phyloP scores from a whole-genome alignment of 2,329 filamentous ascomycete species.

The Scytalidium sp. region DNA sequence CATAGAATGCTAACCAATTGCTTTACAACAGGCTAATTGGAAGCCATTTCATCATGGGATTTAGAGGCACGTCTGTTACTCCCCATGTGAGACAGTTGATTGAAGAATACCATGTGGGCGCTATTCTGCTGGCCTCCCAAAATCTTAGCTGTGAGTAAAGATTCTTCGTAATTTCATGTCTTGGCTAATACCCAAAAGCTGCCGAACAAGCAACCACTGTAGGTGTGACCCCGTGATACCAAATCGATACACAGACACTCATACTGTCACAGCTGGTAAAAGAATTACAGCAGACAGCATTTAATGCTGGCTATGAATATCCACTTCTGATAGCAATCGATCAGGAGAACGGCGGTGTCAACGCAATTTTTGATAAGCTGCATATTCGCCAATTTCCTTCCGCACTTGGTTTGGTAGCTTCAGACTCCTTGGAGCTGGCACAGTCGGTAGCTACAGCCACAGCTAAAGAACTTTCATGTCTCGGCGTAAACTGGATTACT shows the following conservation, averaged over 20 bases:
- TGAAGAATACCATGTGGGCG: constrained; percentile 77
- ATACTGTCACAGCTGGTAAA: too few relatives aligned
- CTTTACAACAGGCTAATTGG: too few relatives aligned
- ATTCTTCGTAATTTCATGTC: too few relatives aligned
- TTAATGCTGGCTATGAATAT: constrained; percentile 79
- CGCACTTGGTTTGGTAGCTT: constrained; percentile 88
- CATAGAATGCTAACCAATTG: too few relatives aligned
- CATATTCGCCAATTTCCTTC: constrained; percentile 93
- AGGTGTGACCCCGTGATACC: constrained; percentile 18
- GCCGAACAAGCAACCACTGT: too few relatives aligned
- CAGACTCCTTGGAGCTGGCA: constrained; percentile 75
- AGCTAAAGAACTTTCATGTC: constrained; percentile 82
- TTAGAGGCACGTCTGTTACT: constrained; percentile 76
- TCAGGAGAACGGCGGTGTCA: constrained; percentile 94
- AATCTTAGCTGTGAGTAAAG: constrained; percentile 78
- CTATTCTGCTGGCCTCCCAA: constrained; percentile 76
- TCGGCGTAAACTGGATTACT: constrained; percentile 89
- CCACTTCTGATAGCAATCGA: constrained; percentile 85
- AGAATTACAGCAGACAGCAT: constrained; percentile 84
- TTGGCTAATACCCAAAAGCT: too few relatives aligned
- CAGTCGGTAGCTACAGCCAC: constrained; percentile 87
- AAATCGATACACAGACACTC: too few relatives aligned
- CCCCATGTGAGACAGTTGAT: constrained; percentile 76
- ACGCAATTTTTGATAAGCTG: constrained; percentile 88
- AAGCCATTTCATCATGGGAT: constrained; percentile 81